phyloP scores from a whole-genome alignment of 805 yeast species.

The Teunomyces cretensis region DNA sequence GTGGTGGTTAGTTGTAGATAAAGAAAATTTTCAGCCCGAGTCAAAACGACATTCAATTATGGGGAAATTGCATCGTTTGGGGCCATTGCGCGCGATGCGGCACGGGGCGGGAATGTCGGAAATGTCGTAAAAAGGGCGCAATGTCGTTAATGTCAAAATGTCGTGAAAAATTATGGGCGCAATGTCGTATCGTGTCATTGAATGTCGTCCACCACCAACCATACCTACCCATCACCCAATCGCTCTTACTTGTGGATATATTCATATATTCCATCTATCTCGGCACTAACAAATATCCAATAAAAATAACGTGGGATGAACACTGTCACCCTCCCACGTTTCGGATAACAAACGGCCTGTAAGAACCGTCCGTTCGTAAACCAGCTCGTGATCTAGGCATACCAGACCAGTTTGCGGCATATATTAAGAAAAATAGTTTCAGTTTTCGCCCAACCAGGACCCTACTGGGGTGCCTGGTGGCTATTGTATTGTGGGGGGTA shows the following conservation, averaged over 20 bases:
- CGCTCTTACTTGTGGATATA: too few species aligned
- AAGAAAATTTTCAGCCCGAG: slow-evolving; percentile 3
- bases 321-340: slow-evolving; percentile 2
- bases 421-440: slow-evolving; percentile 1
- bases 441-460: neutral
- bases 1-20: neutral
- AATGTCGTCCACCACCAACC: neutral
- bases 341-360: neutral
- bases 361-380: neutral
- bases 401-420: neutral
- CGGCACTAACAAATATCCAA: neutral
- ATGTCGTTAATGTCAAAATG: neutral
- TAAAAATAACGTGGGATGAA: slow-evolving; percentile 2
- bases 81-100: neutral
- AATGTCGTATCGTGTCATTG: neutral
- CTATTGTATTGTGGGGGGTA: slow-evolving; percentile 24
- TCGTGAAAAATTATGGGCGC: neutral
- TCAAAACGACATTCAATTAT: slow-evolving; percentile 1
- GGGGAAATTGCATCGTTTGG: too few species aligned
- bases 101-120: too few species aligned
- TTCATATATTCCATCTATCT: neutral
- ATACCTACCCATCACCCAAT: too few species aligned
- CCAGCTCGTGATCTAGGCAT: too few species aligned
- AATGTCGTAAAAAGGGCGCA: too few species aligned
- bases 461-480: slow-evolving; percentile 20